Evolutionary conservation across 2,329 filamentous ascomycete genomes (phyloP).

Genomic region (Aschersonia sp.): DNA sequence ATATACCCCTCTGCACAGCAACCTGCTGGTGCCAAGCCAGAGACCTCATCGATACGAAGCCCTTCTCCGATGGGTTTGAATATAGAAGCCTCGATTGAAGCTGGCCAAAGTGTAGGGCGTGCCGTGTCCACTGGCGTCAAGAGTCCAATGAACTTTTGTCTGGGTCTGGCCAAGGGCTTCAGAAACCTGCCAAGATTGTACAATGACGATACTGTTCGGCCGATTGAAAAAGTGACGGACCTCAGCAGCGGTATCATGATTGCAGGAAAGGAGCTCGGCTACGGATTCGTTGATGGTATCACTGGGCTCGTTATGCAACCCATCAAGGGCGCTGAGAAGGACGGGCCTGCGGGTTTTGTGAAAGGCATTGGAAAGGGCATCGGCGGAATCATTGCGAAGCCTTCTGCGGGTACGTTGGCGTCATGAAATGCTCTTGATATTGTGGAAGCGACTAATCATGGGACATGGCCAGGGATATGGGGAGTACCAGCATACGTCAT

Average conservation of each 20-base stretch:
- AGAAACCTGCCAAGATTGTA: slow-evolving; percentile 79
- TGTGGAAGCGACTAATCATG: background rate
- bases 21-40: slow-evolving; percentile 3
- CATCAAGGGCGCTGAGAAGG: slow-evolving; percentile 38
- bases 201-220: slow-evolving; percentile 67
- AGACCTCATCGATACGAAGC: background rate
- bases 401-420: slow-evolving; percentile 15
- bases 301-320: slow-evolving; percentile 73
- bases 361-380: slow-evolving; percentile 76
- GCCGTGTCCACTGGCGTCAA: slow-evolving; percentile 64
- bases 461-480: slow-evolving; percentile 28
- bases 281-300: slow-evolving; percentile 69
- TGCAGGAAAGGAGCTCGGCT: slow-evolving; percentile 64
- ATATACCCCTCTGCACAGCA: background rate
- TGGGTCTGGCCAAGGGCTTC: slow-evolving; percentile 74
- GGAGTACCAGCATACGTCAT: slow-evolving; percentile 68
- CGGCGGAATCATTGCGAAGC: slow-evolving; percentile 68
- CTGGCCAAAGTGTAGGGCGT: slow-evolving; percentile 53
- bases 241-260: slow-evolving; percentile 62
- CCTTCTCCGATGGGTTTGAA: slow-evolving; percentile 8
- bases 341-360: slow-evolving; percentile 44
- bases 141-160: slow-evolving; percentile 71
- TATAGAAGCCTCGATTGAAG: slow-evolving; percentile 47
- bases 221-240: slow-evolving; percentile 66
- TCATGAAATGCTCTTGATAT: too few relatives aligned